These are phyloP conservation scores for Pinus albicaulis DNA, from an alignment of 75 land plant genomes.

Conservation along the genomic window DNA sequence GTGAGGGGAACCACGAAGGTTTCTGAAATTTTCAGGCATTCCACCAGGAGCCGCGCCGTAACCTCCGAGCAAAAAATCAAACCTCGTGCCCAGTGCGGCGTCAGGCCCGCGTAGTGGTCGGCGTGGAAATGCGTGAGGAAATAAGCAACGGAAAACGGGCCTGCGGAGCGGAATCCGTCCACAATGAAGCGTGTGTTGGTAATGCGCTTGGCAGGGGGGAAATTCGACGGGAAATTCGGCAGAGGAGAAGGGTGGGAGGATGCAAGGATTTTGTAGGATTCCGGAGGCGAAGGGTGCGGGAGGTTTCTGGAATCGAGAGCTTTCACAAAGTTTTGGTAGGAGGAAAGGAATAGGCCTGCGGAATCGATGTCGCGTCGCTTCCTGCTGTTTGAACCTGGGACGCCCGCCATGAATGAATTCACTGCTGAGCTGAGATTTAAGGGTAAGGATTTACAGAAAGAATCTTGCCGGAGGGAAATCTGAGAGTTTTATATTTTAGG, in stretches of 20 bases:
- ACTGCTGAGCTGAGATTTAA: too few species aligned
- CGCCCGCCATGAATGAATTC: too few species aligned
- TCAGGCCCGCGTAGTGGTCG: slow-evolving; percentile 86
- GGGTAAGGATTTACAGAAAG: too few species aligned
- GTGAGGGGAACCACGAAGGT: slow-evolving; percentile 45
- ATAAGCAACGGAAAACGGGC: slow-evolving; percentile 68
- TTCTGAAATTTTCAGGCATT: slow-evolving; percentile 35
- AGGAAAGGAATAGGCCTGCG: too few species aligned
- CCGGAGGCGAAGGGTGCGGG: too few species aligned
- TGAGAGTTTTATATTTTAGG: too few species aligned
- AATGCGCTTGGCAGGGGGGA: slow-evolving; percentile 75
- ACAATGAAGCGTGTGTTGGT: slow-evolving; percentile 84
- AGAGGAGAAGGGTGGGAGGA: slow-evolving; percentile 5
- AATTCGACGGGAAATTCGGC: slow-evolving; percentile 55
- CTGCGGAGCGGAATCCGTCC: slow-evolving; percentile 71
- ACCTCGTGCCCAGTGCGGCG: slow-evolving; percentile 71
- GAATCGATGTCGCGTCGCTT: too few species aligned
- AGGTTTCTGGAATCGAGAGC: too few species aligned
- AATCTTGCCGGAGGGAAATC: too few species aligned
- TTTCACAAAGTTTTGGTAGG: too few species aligned
- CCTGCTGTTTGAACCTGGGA: too few species aligned
- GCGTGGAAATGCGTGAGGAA: slow-evolving; percentile 97
- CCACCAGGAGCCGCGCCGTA: slow-evolving; percentile 63
- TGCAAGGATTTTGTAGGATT: too few species aligned
- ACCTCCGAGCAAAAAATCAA: slow-evolving; percentile 79